Base-by-base conservation (phyloP, 805 yeast genomes). In the Candida awuae region DNA sequence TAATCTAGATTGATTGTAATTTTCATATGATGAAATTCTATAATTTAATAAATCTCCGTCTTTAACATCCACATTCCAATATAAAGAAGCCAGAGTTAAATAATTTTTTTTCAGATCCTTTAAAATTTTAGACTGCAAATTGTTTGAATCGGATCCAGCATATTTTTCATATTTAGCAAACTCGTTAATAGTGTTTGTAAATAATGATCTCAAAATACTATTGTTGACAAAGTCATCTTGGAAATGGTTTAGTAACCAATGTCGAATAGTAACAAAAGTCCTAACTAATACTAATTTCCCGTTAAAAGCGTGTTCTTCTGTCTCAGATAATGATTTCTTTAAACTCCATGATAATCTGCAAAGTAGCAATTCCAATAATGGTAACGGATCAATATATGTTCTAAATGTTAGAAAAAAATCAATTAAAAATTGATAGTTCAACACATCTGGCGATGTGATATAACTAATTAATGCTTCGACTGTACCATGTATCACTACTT, bases 391-490 rank as follows among this genome's bases (percentile, higher is more conserved):
- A 28, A 81, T 63, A 54, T 84, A 87, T 38, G 77, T 69, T 36
- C 97, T 67, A 60, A 75, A 88, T 1, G 95, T 79, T 36, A 90
- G 68, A 56, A 90, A 84, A 57, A 92, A 87, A 62, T 92, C 97
- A 34, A 88, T 74, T 39, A 88, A 63, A 29, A 82, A 68, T 45
- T 77, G 74, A 57, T 90, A 90, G 57, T 86, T 88, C 14, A 90
- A 71, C 6, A 75, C 61, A 41, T 76, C 73, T 5, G 92, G 88
- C 9, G 84, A 75, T 2, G 95, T 80, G 22, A 80, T 55, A 49
- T 77, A 77, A 8, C 74, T 75, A 8, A 80, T 58, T 15, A 80
- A 57, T 4, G 79, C 56, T 37, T 58, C 61, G 13, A 56, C 49
- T 6, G 65, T 61, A 14, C 59, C 66, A 17, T 45, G 42, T 4